These are phyloP conservation scores for Phytophthora brassicae DNA, from an alignment of 352 stramenopile species.

Conservation along the genomic window DNA sequence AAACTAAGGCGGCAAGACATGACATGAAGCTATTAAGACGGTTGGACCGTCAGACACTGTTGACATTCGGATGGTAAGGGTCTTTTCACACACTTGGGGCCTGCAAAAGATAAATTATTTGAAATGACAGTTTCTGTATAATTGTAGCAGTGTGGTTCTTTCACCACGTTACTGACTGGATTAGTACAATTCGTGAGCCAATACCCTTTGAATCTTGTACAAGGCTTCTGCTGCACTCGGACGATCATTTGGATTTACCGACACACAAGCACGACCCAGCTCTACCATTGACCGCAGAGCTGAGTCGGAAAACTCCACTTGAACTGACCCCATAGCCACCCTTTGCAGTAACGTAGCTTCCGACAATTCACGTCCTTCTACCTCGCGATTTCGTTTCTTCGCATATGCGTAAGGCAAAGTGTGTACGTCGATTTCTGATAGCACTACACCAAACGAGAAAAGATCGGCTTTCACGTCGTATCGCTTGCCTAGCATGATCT, in stretches of 20 bases:
- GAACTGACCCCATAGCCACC: too few relatives aligned
- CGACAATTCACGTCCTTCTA: not conserved
- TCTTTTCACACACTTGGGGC: too few relatives aligned
- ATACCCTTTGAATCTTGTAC: conserved; percentile 15
- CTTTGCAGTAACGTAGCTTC: too few relatives aligned
- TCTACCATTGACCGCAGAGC: not conserved
- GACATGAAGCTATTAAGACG: conserved; percentile 1
- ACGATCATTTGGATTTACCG: conserved; percentile 4
- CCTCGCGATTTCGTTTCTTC: not conserved
- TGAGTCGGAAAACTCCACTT: too few relatives aligned
- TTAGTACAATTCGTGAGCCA: too few relatives aligned
- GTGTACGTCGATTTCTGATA: conserved; percentile 2
- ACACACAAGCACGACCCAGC: conserved; percentile 15
- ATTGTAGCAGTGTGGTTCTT: too few relatives aligned
- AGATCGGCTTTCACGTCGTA: not conserved
- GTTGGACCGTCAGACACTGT: too few relatives aligned
- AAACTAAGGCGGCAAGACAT: conserved; percentile 11
- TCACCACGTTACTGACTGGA: too few relatives aligned
- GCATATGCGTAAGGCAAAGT: not conserved
- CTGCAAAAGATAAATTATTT: too few relatives aligned
- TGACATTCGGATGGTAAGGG: too few relatives aligned
- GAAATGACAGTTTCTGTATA: too few relatives aligned
- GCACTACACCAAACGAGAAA: conserved; percentile 4
- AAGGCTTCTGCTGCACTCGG: conserved; percentile 19
- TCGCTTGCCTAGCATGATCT: too few relatives aligned